Conservation (phyloP, 768 basidiomycete genomes). For the Collybiopsis confluens region DNA sequence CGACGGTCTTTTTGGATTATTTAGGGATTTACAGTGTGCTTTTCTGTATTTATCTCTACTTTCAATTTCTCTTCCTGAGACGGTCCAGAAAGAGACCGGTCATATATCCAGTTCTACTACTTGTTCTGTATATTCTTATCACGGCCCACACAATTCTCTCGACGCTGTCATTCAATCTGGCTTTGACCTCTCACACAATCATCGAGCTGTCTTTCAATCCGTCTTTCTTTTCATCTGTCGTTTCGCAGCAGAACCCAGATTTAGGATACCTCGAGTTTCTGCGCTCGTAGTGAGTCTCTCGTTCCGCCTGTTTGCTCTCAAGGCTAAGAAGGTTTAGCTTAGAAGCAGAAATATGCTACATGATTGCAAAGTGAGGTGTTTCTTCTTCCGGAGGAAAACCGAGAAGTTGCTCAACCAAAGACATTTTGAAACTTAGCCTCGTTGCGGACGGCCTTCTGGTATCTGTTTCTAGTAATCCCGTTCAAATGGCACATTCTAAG, state of each 20-base stretch:
- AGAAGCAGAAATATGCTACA: background rate
- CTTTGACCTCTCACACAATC: background rate
- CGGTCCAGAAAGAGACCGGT: background rate
- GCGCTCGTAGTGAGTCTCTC: background rate
- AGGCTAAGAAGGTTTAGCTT: background rate
- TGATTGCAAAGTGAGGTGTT: background rate
- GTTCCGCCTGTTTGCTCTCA: background rate
- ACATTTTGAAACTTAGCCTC: no score
- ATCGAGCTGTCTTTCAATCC: background rate
- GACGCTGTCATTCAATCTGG: background rate
- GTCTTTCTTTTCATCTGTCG: background rate
- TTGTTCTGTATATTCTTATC: background rate
- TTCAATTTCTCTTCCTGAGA: background rate
- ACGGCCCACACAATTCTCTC: background rate
- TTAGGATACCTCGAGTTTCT: background rate
- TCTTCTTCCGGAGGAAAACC: no score
- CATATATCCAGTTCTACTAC: background rate
- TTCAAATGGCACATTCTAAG: background rate
- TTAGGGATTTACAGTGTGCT: background rate
- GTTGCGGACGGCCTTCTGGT: background rate
- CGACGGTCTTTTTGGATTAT: background rate
- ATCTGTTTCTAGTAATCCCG: background rate
- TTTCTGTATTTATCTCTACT: background rate
- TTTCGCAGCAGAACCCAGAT: background rate
- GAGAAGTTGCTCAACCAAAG: no score